Conservation (phyloP, 192 early-diverging fungal species). For the Linnemannia exigua region DNA sequence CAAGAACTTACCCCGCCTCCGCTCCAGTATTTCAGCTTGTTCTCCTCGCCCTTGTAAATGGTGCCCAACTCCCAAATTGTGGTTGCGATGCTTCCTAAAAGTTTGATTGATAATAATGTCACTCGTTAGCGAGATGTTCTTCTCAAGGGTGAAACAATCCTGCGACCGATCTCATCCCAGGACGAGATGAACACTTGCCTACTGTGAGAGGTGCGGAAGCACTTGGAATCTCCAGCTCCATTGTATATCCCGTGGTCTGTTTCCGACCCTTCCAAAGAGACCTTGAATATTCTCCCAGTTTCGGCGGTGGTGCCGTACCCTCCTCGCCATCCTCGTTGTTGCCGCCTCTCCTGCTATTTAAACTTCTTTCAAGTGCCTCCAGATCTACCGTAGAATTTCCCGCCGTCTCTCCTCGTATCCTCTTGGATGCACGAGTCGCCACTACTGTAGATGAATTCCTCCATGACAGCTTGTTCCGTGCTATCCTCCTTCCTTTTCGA, state of each 20-base stretch:
- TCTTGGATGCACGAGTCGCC: conserved; percentile 33
- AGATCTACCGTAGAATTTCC: conserved; percentile 22
- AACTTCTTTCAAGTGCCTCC: conserved; percentile 28
- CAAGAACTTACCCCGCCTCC: conserved; percentile 61
- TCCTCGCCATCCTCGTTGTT: background rate
- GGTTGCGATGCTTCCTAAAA: conserved; percentile 62
- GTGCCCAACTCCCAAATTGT: conserved; percentile 66
- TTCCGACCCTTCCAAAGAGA: conserved; percentile 41
- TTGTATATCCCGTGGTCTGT: conserved; percentile 32
- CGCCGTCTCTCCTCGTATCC: conserved; percentile 52
- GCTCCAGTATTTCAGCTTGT: conserved; percentile 63
- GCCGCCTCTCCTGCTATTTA: conserved; percentile 3
- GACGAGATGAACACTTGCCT: conserved; percentile 24
- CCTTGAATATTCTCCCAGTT: conserved; percentile 23
- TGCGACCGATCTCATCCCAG: background rate
- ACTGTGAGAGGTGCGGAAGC: conserved; percentile 56
- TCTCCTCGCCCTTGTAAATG: conserved; percentile 56
- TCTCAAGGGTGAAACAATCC: background rate
- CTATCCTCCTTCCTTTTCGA: background rate
- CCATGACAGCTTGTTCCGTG: background rate
- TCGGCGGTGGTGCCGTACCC: conserved; percentile 12
- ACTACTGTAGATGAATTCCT: background rate
- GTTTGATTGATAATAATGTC: background rate
- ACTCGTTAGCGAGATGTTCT: too few relatives aligned
- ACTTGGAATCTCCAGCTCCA: conserved; percentile 33